Conservation (phyloP, 2,329 filamentous ascomycete genomes). For the Penicillium brasilianum region DNA sequence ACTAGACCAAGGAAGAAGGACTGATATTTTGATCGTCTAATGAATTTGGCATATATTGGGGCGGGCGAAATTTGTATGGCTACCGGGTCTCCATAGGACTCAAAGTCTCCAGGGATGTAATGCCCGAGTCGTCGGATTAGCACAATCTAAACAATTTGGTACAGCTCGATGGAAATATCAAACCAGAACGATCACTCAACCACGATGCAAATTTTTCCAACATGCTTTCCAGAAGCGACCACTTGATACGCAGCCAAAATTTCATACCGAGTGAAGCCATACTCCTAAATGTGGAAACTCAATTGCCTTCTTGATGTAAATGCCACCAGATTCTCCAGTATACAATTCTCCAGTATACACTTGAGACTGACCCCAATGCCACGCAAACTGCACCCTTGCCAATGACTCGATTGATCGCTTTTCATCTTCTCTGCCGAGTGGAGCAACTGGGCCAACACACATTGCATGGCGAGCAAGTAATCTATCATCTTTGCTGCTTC, state of each 20-base stretch:
- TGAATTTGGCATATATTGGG: no score
- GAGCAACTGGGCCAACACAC: neutral
- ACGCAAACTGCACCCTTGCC: neutral
- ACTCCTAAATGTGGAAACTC: neutral
- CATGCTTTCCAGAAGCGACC: neutral
- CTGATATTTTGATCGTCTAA: no score
- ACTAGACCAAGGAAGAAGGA: slow-evolving; percentile 38
- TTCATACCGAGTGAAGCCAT: neutral
- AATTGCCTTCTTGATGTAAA: neutral
- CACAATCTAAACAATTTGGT: neutral
- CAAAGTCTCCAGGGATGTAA: no score
- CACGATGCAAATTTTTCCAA: neutral
- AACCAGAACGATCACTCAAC: neutral
- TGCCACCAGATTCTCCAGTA: neutral
- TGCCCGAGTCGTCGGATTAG: no score
- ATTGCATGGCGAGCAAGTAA: neutral
- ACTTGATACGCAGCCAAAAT: neutral
- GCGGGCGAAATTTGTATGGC: no score
- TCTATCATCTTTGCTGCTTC: neutral
- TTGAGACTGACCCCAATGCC: neutral
- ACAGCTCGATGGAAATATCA: neutral
- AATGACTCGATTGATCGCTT: neutral
- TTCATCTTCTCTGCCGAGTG: neutral
- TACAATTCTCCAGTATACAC: neutral
- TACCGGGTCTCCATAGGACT: no score